Evolutionary conservation across 768 basidiomycete species (phyloP).

Genomic region (Coprinopsis marcescibilis): DNA sequence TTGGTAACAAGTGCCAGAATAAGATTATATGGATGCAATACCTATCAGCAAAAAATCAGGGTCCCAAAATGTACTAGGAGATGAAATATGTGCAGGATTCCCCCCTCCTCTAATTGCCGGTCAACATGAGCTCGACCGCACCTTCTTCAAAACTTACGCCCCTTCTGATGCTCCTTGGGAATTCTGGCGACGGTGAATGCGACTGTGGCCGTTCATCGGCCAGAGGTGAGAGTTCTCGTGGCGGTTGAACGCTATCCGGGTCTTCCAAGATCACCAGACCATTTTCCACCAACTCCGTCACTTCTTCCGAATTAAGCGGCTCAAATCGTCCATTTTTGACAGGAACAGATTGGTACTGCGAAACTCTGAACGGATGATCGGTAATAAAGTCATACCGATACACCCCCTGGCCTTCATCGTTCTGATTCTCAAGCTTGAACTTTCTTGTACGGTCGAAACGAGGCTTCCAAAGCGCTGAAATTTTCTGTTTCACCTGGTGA

Average conservation of each 20-base stretch:
- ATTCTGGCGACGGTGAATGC: background rate
- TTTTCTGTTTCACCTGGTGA: background rate
- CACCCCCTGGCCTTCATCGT: conserved; percentile 14
- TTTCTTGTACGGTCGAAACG: conserved; percentile 9
- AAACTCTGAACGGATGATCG: conserved; percentile 35
- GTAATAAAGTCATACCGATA: conserved; percentile 51
- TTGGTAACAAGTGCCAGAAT: too few species aligned
- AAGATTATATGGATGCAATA: too few species aligned
- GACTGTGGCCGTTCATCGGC: too few species aligned
- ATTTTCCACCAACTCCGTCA: conserved; percentile 40
- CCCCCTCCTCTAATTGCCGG: conserved; percentile 12
- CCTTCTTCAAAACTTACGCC: conserved; percentile 19
- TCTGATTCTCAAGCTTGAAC: conserved; percentile 11
- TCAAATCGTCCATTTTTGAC: conserved; percentile 32
- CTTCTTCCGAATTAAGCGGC: conserved; percentile 41
- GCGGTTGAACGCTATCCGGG: too few species aligned
- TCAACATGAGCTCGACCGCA: conserved; percentile 22
- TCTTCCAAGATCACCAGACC: conserved; percentile 46
- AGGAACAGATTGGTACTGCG: conserved; percentile 31
- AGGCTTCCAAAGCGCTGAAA: background rate
- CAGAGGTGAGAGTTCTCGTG: too few species aligned
- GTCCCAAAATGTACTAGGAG: too few species aligned
- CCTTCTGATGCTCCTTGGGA: background rate
- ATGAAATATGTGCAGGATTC: too few species aligned
- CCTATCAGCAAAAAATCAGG: too few species aligned